Evolutionary conservation across 2,329 filamentous ascomycete genomes (phyloP), one percentile per base, ranked within the genome.

Genomic region (Microascus cirrosus): DNA sequence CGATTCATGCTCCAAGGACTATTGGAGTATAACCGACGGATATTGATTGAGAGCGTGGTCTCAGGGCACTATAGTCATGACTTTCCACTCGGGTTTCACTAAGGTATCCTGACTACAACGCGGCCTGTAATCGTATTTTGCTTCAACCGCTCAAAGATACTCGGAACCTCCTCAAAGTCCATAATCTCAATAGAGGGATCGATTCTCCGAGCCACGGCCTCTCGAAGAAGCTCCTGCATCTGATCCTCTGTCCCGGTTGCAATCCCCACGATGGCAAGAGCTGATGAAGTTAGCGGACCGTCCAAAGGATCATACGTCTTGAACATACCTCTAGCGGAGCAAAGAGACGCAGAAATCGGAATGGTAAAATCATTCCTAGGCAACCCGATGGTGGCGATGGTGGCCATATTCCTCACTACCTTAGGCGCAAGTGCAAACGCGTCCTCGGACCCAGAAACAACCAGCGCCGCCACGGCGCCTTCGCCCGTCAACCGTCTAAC

Each of bases 291-390:
- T 48, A 58, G 56, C 36, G 8, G 20, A 10, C 3, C 0, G 13
- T 35, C 34, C 15, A 15, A 10, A 35, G 5, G 13, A 53, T 42
- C 13, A 20, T 3, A 25, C 13, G 24, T 10, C 15, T 4, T 18
- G 18, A n/a, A 52, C 15, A 15, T 50, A 58, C 56, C 32, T 54
- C 64, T 55, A 1, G 65, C 65, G 0, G 66, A 65, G 1, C 62
- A 66, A 2, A 65, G 18, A 0, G 65, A 60, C 7, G 61, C 65
- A 0, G 65, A 59, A 0, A 70, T 56, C 0, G 68, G 67, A 3
- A 70, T 59, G 0, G 58, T 61, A 2, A 67, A 69, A 7, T 68
- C 66, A 7, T 67, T 65, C 0, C 57, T 58, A 0, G 68, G 68
- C 0, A 70, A 32, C 0, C 68, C 68, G 10, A 70, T 63, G 0